Base-by-base conservation (phyloP, 2,329 filamentous ascomycete species). In the Colletotrichum nymphaeae region DNA sequence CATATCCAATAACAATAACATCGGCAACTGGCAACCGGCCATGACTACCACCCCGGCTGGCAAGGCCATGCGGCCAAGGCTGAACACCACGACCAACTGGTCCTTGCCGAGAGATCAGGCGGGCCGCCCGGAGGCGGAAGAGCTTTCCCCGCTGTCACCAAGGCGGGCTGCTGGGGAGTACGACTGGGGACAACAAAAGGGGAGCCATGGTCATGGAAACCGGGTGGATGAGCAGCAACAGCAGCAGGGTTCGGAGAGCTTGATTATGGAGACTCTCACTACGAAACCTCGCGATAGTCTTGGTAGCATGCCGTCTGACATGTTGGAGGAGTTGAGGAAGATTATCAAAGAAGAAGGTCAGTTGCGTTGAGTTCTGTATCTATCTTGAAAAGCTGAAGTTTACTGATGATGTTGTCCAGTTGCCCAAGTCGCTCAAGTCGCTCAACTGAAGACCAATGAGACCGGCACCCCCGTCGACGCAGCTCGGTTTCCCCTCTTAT, bases 301-400 rank as follows among this genome's bases (percentile, higher is more conserved):
- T n/a, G 66, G 56, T 9, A 63, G 37, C 16, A 57, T 76, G 42
- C 65, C 77, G 1, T 72, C 76, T 4, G 68, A 76, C 24, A 66
- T 76, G 49, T 26, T 77, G 42, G 71, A 68, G 14, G 76, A 78
- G 28, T 32, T 78, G 60, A 72, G 74, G n/a, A 76, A 74, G 62
- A 76, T 77, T 16, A 76, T 78, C 57, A 74, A 76, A 32, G 76
- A 78, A 49, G 78, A 79, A 52, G 55, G 74, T 69, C 1, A 55
- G 62, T 42, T 32, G 24, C 53, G 14, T 26, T n/a, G 14, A 7
- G 14, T 37, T 24, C 4, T 30, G 16, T 19, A 12, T 37, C 2
- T 19, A 12, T 37, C 2, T 11, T n/a, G 5, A 7, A 7, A 11
- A 35, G 14, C 9, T 52, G 9, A 14, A 11, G 3, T 16, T 19